Base-by-base conservation (phyloP, 257 asterid genomes). In the Nicotiana noctiflora region DNA sequence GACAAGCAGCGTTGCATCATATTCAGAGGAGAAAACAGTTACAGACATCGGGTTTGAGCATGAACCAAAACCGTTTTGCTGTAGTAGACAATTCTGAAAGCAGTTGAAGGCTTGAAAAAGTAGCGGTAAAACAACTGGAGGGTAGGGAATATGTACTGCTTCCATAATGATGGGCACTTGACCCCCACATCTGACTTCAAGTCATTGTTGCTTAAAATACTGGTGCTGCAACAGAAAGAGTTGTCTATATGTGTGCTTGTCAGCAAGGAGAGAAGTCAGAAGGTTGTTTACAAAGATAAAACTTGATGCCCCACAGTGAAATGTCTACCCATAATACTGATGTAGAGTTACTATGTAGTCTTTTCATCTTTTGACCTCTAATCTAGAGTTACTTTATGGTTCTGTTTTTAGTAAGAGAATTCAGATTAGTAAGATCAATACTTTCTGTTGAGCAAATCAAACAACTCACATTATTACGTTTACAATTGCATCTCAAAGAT, bases 21-120 rank as follows among this genome's bases (percentile, higher is more conserved):
- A 88, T 90, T 83, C 90, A 90, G 89, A 89, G 87, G 89, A 85
- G 97, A 81, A 94, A 90, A 77, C 96, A 88, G 83, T 92, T 94
- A 75, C 94, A 93, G 34, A 85, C 93, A 23, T 80, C 93, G 6
- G 94, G 95, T 66, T 88, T 86, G 87, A 88, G 91, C 85, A 81
- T 86, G 13, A 68, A 64, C 23, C 90, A 85, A 78, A 84, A 78
- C 67, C 96, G 96, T 14, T 93, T 89, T 80, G 86, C 82, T 6
- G 93, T 93, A 37, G 92, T 90, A 31, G 89, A 92, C 76, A 78
- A 81, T 85, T 82, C 80, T 81, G 81, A 80, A 32, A 79, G 31
- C 40, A 37, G 40, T n/a, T 79, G 70, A 83, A 23, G 77, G 10
- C 8, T 40, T 40, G 49, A 40, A 40, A 40, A 40, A 2, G 49